phyloP scores from a whole-genome alignment of 768 basidiomycete species.

The Lactarius indigo region DNA sequence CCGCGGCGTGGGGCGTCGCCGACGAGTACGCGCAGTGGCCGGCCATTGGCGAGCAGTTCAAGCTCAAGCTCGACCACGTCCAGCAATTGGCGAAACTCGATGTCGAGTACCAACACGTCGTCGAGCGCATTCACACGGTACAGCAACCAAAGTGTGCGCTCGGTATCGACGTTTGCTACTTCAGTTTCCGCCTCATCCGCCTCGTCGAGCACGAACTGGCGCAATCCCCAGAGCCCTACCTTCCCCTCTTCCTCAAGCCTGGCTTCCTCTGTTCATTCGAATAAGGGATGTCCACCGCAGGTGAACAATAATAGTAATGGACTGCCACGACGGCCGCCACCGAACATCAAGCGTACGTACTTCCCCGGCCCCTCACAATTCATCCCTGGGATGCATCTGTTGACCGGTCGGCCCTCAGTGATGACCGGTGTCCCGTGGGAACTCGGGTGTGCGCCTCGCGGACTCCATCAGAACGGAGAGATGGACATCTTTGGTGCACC shows the following conservation, averaged over 20 bases:
- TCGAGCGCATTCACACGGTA: constrained; percentile 74
- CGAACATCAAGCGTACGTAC: constrained; percentile 78
- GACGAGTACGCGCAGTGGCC: constrained; percentile 53
- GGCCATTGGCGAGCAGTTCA: constrained; percentile 52
- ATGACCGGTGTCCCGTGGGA: constrained; percentile 79
- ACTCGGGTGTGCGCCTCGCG: constrained; percentile 63
- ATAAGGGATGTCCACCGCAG: constrained; percentile 3
- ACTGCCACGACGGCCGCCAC: constrained; percentile 27
- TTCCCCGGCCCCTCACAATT: constrained; percentile 8
- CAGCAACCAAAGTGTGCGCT: constrained; percentile 65
- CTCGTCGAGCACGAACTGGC: constrained; percentile 58
- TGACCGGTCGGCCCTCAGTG: constrained; percentile 39
- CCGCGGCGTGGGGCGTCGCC: constrained; percentile 41
- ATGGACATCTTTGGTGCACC: constrained; percentile 59
- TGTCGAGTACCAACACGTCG: constrained; percentile 65
- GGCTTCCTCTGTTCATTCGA: constrained; percentile 13
- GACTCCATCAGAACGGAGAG: constrained; percentile 49
- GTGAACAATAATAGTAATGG: background rate
- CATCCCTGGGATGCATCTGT: constrained; percentile 6
- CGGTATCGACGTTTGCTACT: constrained; percentile 77
- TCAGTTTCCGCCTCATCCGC: constrained; percentile 76
- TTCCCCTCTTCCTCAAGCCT: constrained; percentile 8
- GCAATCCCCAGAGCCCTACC: constrained; percentile 32
- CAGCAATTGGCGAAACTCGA: constrained; percentile 76
- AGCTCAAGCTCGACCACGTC: constrained; percentile 62